A percentile compares a stretch with the other conserved stretches of the same genome.
These are phyloP conservation scores for Dionaea muscipula DNA, from an alignment of 179 eudicot species.

Conservation along the genomic window DNA sequence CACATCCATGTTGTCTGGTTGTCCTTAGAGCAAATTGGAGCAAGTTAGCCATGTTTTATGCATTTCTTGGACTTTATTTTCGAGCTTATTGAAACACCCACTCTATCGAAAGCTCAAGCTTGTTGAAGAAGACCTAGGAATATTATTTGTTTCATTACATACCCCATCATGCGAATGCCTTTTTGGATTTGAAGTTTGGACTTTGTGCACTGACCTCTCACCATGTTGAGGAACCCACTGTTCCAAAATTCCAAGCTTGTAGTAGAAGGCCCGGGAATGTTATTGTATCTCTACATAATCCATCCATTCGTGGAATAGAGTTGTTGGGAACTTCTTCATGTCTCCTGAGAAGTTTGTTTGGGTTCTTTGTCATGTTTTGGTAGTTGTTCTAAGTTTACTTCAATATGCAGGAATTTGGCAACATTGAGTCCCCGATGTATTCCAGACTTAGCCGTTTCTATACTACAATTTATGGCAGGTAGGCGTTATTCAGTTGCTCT, in stretches of 20 bases:
- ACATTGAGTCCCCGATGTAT: conserved; percentile 75
- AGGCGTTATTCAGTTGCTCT: conserved; percentile 3
- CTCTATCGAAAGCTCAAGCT: no score
- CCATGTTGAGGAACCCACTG: no score
- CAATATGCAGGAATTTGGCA: conserved; percentile 75
- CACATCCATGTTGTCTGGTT: not conserved
- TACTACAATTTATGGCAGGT: conserved; percentile 68
- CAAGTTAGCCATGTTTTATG: not conserved
- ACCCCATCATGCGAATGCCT: no score
- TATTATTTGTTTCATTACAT: no score
- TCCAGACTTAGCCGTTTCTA: conserved; percentile 68
- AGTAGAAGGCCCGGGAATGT: no score
- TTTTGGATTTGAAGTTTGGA: no score
- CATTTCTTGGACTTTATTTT: not conserved
- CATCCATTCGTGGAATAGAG: not conserved
- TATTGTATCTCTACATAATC: no score
- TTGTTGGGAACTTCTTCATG: not conserved
- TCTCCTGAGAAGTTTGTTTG: not conserved
- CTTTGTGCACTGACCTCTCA: no score
- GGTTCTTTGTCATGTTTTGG: no score
- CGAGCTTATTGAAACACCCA: no score
- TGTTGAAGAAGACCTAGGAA: no score
- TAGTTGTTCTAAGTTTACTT: not conserved
- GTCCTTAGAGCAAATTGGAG: not conserved
- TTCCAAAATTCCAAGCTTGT: no score